Evolutionary conservation across 176 grass and related monocot species (phyloP), one percentile per base, ranked within the genome.

Genomic region (Oryza officinalis): DNA sequence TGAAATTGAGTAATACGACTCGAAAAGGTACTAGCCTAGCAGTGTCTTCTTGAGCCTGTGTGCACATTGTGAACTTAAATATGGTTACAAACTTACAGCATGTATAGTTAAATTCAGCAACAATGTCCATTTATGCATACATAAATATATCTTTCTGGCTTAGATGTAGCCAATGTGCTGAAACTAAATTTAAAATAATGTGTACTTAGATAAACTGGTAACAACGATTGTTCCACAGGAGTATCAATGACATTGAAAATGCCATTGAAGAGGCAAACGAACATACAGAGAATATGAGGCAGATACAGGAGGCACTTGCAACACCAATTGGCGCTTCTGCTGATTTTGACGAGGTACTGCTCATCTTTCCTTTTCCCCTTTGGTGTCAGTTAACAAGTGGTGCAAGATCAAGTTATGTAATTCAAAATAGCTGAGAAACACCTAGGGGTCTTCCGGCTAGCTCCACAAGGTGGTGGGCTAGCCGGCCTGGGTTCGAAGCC

Each of bases 221-320:
- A 10, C 20, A 20, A 70, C 28, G 25, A 40, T 66, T 80, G 4
- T 73, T 80, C 6, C 68, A 20, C 75, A 93, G 90, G 76, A 95
- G 41, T n/a, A 75, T 91, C 0, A 68, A 89, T 87, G 93, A 95
- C 63, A 95, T 95, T 44, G 90, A 95, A 59, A 89, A 82, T 28
- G 76, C 74, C 45, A 87, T 90, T 15, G 83, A 90, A 27, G 86
- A 90, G 67, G 71, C 76, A 0, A 95, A 78, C 4, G 86, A 92
- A 6, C 80, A 90, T n/a, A 86, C 88, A 0, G 86, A 92, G 66
- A 84, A 85, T 69, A 92, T 95, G 86, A 92, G 63, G 71, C 67
- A 89, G 80, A 91, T 95, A 84, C 88, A 95, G 15, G 88, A 92
- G 59, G 80, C 88, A 5, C 77, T 95, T 9, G 75, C 88, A 49